phyloP scores from a whole-genome alignment of 2,329 filamentous ascomycete species.

The Alternaria angustiovoidea region DNA sequence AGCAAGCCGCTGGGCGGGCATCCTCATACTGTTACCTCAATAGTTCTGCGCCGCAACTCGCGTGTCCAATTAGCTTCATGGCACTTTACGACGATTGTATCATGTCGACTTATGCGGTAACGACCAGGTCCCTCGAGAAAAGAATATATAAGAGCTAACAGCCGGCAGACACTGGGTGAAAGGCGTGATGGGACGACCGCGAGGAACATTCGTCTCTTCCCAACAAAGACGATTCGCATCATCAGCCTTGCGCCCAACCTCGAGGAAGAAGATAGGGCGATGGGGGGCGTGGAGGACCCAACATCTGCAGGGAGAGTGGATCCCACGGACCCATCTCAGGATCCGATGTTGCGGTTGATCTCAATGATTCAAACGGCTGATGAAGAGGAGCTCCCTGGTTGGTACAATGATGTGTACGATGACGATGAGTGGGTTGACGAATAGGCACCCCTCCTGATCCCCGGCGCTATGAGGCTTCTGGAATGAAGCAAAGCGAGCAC shows the following conservation, averaged over 20 bases:
- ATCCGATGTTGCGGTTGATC: no score
- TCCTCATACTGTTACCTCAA: conserved; percentile 5
- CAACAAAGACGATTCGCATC: conserved; percentile 14
- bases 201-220: conserved; percentile 3
- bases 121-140: background rate
- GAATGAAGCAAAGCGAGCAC: no score
- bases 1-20: background rate
- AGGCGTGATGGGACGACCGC: background rate
- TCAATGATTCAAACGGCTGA: no score
- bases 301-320: background rate
- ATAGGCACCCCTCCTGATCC: no score
- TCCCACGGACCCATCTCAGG: no score
- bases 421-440: no score
- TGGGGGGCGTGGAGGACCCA: background rate
- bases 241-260: conserved; percentile 12
- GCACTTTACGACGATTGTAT: conserved; percentile 9
- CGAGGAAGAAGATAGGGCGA: background rate
- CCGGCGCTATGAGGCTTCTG: no score
- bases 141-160: background rate
- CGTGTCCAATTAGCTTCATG: conserved; percentile 13
- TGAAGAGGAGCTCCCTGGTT: no score
- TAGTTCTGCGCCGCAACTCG: conserved; percentile 1
- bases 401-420: no score
- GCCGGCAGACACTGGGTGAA: conserved; percentile 1
- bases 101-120: conserved; percentile 15